Conservation (phyloP, 177 flowering plant species). For the Vitis hybrid region DNA sequence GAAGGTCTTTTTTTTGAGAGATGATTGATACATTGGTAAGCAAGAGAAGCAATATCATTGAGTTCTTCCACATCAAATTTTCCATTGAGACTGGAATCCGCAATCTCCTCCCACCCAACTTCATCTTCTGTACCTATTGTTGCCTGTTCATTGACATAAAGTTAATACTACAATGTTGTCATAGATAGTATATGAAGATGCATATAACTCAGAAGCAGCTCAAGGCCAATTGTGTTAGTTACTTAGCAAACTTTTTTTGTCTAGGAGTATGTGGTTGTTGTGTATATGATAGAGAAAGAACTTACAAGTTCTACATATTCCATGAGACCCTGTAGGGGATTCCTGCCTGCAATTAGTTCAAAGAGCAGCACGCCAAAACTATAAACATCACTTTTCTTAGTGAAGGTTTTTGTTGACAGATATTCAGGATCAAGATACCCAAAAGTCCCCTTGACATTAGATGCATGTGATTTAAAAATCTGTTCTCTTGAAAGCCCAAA, state of each 20-base stretch:
- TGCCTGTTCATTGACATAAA: conserved; percentile 51
- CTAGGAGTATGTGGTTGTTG: too few species aligned
- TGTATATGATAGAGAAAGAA: background rate
- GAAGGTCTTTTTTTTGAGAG: conserved; percentile 70
- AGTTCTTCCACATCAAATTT: conserved; percentile 66
- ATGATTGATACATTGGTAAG: conserved; percentile 73
- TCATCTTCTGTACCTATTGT: conserved; percentile 75
- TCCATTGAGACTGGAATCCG: conserved; percentile 72
- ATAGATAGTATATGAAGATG: too few species aligned
- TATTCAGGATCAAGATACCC: conserved; percentile 99
- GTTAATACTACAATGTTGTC: too few species aligned
- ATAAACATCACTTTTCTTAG: conserved; percentile 94
- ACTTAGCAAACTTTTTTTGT: too few species aligned
- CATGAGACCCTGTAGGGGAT: conserved; percentile 93
- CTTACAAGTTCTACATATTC: conserved; percentile 91
- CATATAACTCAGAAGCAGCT: too few species aligned
- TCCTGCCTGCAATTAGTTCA: conserved; percentile 88
- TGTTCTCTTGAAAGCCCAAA: conserved; percentile 98
- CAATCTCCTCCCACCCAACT: conserved; percentile 95
- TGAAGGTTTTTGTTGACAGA: conserved; percentile 75
- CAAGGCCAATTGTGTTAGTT: too few species aligned
- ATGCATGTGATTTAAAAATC: conserved; percentile 49
- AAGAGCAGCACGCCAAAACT: conserved; percentile 92
- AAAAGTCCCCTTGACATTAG: conserved; percentile 81
- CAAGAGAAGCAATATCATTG: conserved; percentile 76